phyloP scores from a whole-genome alignment of 148 eudicot species.

The Cornus suecica region DNA sequence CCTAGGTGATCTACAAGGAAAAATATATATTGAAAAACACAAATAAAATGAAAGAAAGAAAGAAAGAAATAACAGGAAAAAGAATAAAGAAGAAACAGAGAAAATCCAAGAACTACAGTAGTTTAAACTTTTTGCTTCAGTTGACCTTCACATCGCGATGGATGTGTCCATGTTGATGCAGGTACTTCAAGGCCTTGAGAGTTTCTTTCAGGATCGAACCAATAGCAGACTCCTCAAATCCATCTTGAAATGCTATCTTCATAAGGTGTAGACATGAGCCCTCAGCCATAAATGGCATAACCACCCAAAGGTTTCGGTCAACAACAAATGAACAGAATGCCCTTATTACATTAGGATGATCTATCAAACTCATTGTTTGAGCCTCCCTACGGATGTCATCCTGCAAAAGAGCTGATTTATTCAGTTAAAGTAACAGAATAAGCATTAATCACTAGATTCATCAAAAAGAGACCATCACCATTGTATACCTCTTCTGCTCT shows the following conservation, averaged over 20 bases:
- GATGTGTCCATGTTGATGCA: slow-evolving; percentile 93
- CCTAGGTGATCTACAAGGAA: neutral
- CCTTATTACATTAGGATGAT: slow-evolving; percentile 85
- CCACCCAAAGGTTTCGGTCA: slow-evolving; percentile 85
- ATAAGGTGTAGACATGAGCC: slow-evolving; percentile 96
- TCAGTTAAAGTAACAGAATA: neutral
- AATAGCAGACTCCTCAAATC: slow-evolving; percentile 90
- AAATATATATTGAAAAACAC: too few relatives aligned
- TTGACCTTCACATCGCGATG: slow-evolving; percentile 96
- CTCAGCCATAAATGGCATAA: slow-evolving; percentile 98
- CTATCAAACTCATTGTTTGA: slow-evolving; percentile 90
- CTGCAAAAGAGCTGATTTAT: slow-evolving; percentile 34
- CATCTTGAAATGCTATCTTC: slow-evolving; percentile 92
- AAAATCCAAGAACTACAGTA: neutral
- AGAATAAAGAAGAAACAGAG: neutral
- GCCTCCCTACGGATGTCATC: slow-evolving; percentile 99
- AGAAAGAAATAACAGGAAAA: neutral
- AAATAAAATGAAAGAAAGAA: too few relatives aligned
- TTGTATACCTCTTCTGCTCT: neutral
- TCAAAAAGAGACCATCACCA: neutral
- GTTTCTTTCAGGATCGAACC: slow-evolving; percentile 88
- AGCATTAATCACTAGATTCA: neutral
- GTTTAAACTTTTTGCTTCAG: neutral
- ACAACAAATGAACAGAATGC: slow-evolving; percentile 95
- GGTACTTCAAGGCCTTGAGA: slow-evolving; percentile 87